Evolutionary conservation across 2,329 filamentous ascomycete species (phyloP).

Genomic region (Cladosporium sp.): DNA sequence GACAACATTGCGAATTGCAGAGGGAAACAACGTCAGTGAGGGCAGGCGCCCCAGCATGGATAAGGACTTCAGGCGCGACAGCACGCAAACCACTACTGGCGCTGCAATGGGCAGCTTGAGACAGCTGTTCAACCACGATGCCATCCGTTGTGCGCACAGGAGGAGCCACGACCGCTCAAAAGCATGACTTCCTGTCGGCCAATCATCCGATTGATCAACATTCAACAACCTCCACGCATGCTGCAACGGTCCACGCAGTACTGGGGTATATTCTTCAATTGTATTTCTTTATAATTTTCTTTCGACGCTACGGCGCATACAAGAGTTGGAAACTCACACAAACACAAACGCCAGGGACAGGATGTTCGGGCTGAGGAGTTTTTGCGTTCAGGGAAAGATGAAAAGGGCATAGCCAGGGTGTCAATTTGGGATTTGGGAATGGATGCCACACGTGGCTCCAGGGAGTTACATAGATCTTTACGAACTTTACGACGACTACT

Average conservation of each 20-base stretch:
- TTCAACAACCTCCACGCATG: background rate
- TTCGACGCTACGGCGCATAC: background rate
- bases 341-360: background rate
- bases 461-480: background rate
- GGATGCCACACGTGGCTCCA: conserved; percentile 10
- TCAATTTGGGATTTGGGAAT: background rate
- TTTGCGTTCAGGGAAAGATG: background rate
- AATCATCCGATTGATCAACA: background rate
- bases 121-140: conserved; percentile 38
- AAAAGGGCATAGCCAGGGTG: conserved; percentile 11
- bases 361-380: background rate
- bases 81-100: background rate
- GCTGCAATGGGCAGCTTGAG: conserved; percentile 31
- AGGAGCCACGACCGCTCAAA: background rate
- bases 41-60: conserved; percentile 4
- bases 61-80: background rate
- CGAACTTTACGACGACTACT: background rate
- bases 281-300: background rate
- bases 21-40: conserved; percentile 23
- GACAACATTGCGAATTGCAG: conserved; percentile 34
- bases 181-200: background rate
- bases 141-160: conserved; percentile 32
- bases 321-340: background rate
- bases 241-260: background rate
- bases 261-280: background rate